Evolutionary conservation across 2,329 filamentous ascomycete species (phyloP).

Genomic region (Achaetomium macrosporum): DNA sequence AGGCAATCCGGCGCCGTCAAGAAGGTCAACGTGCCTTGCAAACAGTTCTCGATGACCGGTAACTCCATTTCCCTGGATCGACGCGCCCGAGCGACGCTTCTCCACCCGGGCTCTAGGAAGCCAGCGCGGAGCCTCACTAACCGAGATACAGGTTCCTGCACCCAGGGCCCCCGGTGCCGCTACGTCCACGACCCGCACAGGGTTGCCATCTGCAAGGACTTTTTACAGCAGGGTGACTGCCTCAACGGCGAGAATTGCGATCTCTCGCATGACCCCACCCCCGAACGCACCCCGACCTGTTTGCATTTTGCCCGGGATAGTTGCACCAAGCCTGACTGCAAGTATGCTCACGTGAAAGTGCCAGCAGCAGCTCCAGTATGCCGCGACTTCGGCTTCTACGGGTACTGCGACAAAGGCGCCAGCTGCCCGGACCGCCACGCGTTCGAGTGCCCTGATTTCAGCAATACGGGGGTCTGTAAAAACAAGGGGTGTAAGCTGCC

Average conservation of each 20-base stretch:
- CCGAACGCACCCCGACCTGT: constrained; percentile 82
- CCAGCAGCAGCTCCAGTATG: constrained; percentile 75
- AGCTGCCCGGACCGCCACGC: constrained; percentile 78
- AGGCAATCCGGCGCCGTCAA: constrained; percentile 51
- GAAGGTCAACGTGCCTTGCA: constrained; percentile 70
- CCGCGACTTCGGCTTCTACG: constrained; percentile 73
- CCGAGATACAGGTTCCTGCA: constrained; percentile 66
- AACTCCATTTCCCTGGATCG: constrained; percentile 43
- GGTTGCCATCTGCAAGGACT: constrained; percentile 86
- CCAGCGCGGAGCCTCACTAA: constrained; percentile 27
- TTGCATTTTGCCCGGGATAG: constrained; percentile 85
- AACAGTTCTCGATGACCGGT: constrained; percentile 64
- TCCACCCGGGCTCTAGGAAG: constrained; percentile 34
- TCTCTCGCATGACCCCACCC: constrained; percentile 78
- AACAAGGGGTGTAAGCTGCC: constrained; percentile 75
- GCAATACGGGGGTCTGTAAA: constrained; percentile 81
- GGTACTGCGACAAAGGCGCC: constrained; percentile 80
- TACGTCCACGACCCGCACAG: constrained; percentile 80
- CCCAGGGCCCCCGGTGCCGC: constrained; percentile 72
- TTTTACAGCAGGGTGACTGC: constrained; percentile 74
- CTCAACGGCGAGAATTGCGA: constrained; percentile 73
- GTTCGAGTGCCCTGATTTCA: constrained; percentile 90
- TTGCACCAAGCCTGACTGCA: constrained; percentile 81
- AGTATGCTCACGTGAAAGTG: constrained; percentile 78
- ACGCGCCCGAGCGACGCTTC: constrained; percentile 24